A percentile compares a stretch with the other conserved stretches of the same genome.
Conservation (phyloP, 2,329 filamentous ascomycete species). For the Colletotrichum cereale region DNA sequence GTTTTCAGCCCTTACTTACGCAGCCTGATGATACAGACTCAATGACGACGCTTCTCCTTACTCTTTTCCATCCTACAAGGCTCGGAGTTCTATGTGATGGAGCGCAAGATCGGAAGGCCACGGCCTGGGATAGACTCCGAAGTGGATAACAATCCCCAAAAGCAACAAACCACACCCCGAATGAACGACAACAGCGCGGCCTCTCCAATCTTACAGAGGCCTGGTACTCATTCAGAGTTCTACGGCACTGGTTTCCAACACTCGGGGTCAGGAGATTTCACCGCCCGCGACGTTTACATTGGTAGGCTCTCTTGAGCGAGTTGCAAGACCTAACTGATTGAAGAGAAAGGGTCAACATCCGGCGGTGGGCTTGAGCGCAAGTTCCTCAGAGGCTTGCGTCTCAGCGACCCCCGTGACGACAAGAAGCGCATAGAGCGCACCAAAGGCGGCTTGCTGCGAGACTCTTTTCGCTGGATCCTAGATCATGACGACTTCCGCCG, state of each 20-base stretch:
- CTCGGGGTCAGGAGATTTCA: not conserved
- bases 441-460: not conserved
- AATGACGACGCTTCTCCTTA: not conserved
- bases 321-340: not conserved
- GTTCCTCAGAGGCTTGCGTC: not conserved
- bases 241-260: not conserved
- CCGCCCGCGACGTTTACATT: not conserved
- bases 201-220: not conserved
- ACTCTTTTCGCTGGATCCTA: not conserved
- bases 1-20: not conserved
- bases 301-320: not conserved
- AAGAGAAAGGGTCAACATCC: not conserved
- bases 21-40: not conserved
- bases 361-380: not conserved
- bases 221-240: not conserved
- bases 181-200: not conserved
- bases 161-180: not conserved
- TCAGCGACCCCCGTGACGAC: not conserved
- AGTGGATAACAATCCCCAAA: not conserved
- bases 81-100: not conserved
- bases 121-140: not conserved
- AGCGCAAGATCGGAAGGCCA: not conserved
- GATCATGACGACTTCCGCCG: not conserved
- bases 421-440: not conserved
- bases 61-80: no score